Base-by-base conservation (phyloP, 176 grass and related monocot genomes). In the Hyparrhenia diplandra region DNA sequence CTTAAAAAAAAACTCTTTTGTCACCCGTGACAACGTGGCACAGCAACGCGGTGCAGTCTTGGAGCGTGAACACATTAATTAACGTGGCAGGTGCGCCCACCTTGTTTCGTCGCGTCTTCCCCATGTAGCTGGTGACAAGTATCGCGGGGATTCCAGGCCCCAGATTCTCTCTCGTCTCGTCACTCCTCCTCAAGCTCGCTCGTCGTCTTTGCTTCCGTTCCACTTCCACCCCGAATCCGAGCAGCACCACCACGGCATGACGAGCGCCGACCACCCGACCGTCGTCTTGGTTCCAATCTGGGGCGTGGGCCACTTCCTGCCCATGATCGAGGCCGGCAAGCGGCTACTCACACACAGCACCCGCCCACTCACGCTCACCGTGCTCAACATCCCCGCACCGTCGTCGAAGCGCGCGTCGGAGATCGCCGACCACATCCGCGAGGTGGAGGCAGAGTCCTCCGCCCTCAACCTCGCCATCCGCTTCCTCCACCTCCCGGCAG, bases 311-410 rank as follows among this genome's bases (percentile, higher is more conserved):
- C 84, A 90, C 58, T 51, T 52, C 34, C 40, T 77, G 63, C 35
- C 75, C 8, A n/a, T 79, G 37, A 35, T 70, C 20, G 58, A 80
- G 4, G 71, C 58, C 20, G 78, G 55, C 37, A 89, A 80, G 76
- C 63, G 58, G 1, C 73, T 72, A 63, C 74, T 89, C 8, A 16
- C 24, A 3, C 6, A 39, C 75, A 29, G 64, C 51, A 51, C 25
- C 36, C 8, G 45, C 14, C 25, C 29, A 1, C 36, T 77, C 16
- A 54, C 66, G 16, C 51, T 85, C 47, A 74, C 78, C 30, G 80
- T 77, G 41, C 70, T 78, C 35, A 20, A 82, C 13, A 74, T 86
- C 54, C 61, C 64, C 4, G 52, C 80, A 28, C 74, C 88, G 28
- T 58, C 68, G 23, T 36, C 10, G 9, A 43, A 82, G 25, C 1